phyloP scores from a whole-genome alignment of 2,329 filamentous ascomycete genomes.

The Endothia cerciana region DNA sequence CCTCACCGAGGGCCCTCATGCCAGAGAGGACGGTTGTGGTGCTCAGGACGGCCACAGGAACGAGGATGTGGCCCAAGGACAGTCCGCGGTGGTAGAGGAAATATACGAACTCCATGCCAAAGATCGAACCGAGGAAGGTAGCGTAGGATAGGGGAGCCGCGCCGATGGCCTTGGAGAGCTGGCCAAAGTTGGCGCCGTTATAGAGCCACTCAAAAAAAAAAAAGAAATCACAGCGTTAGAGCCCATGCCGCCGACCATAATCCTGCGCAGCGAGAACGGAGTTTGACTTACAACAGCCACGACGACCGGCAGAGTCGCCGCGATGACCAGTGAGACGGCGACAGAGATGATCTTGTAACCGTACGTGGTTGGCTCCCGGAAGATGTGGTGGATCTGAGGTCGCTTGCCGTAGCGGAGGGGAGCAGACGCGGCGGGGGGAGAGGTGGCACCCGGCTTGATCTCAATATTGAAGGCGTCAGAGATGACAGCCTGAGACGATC shows the following conservation, averaged over 20 bases:
- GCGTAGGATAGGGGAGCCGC: slow-evolving; percentile 79
- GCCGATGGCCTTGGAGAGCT: slow-evolving; percentile 75
- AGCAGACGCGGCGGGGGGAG: slow-evolving; percentile 64
- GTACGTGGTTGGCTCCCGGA: slow-evolving; percentile 77
- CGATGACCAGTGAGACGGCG: slow-evolving; percentile 70
- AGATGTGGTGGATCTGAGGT: slow-evolving; percentile 87
- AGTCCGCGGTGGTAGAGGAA: slow-evolving; percentile 92
- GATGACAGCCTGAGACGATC: slow-evolving; percentile 69
- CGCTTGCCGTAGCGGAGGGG: slow-evolving; percentile 83
- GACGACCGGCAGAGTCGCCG: slow-evolving; percentile 74
- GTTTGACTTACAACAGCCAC: slow-evolving; percentile 64
- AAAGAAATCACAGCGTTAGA: slow-evolving; percentile 19
- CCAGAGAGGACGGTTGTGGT: slow-evolving; percentile 82
- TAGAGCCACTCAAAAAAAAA: slow-evolving; percentile 65
- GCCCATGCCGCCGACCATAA: background rate
- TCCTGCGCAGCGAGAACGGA: slow-evolving; percentile 1
- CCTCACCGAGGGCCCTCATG: slow-evolving; percentile 87
- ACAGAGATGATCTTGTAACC: slow-evolving; percentile 80
- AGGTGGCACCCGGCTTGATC: slow-evolving; percentile 66
- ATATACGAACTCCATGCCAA: slow-evolving; percentile 89
- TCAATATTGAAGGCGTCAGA: slow-evolving; percentile 74
- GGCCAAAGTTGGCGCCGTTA: slow-evolving; percentile 78
- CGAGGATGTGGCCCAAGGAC: slow-evolving; percentile 89
- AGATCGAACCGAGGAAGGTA: slow-evolving; percentile 83
- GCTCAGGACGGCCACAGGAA: slow-evolving; percentile 69